Evolutionary conservation across 441 rosid genomes (phyloP).

Genomic region (Croton setiger): DNA sequence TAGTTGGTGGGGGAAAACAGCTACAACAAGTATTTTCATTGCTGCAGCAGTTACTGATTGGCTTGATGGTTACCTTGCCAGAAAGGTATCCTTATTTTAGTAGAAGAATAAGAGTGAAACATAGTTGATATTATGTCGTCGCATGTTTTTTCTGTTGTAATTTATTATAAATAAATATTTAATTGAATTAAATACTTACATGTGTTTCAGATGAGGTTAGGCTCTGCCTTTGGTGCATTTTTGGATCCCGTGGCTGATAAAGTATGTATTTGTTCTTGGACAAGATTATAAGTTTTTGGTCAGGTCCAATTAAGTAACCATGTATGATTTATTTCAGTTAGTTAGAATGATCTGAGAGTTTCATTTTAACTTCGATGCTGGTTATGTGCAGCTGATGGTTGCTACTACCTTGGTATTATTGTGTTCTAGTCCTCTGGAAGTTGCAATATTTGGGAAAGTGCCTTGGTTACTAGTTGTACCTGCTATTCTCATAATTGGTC

Average conservation of each 20-base stretch:
- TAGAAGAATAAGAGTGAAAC: neutral
- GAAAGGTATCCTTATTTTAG: constrained; percentile 48
- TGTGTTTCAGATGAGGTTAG: constrained; percentile 68
- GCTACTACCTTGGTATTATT: constrained; percentile 84
- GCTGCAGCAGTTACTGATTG: constrained; percentile 94
- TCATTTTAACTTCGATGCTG: constrained; percentile 19
- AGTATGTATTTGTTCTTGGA: constrained; percentile 35
- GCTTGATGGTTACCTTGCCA: constrained; percentile 98
- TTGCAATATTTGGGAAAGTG: constrained; percentile 47
- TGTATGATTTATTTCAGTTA: neutral
- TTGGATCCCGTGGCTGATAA: constrained; percentile 97
- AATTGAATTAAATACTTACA: constrained; percentile 5
- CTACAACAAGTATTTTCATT: constrained; percentile 82
- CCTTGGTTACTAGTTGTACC: constrained; percentile 89
- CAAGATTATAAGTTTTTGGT: neutral
- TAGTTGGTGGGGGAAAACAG: constrained; percentile 82
- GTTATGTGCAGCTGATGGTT: constrained; percentile 83
- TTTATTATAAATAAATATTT: neutral
- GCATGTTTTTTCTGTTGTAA: neutral
- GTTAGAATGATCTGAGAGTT: neutral
- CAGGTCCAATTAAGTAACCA: neutral
- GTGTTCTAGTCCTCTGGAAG: constrained; percentile 71
- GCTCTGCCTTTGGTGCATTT: constrained; percentile 92
- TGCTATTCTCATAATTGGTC: constrained; percentile 81
- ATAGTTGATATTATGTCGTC: neutral